A percentile compares a stretch with the other conserved stretches of the same genome.
Evolutionary conservation across 495 filamentous ascomycete genomes (phyloP).

Genomic region (Bombardia bombarda): DNA sequence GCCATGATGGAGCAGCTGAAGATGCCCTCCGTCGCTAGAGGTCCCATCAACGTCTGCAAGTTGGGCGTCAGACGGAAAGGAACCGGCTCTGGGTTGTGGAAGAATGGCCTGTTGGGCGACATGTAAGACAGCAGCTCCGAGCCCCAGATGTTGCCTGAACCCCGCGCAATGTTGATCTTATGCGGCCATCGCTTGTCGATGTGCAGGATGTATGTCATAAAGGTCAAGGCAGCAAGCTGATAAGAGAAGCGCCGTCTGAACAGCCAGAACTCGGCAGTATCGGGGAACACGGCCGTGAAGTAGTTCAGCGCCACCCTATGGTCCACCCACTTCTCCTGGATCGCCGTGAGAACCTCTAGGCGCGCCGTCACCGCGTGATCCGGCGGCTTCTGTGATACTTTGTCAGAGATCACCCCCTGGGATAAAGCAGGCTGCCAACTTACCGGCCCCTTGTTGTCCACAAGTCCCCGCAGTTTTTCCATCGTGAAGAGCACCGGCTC

Average conservation of each 20-base stretch:
- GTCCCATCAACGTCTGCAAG: constrained; percentile 90
- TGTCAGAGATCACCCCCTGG: constrained; percentile 6
- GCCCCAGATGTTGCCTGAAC: constrained; percentile 90
- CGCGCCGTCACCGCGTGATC: constrained; percentile 63
- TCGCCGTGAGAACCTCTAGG: constrained; percentile 80
- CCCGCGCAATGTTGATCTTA: constrained; percentile 86
- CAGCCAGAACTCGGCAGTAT: constrained; percentile 91
- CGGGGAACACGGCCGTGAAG: constrained; percentile 82
- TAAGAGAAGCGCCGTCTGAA: constrained; percentile 95
- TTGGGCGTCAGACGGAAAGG: constrained; percentile 97
- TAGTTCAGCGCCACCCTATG: constrained; percentile 74
- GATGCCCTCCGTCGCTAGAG: constrained; percentile 89
- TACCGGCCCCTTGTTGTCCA: constrained; percentile 59
- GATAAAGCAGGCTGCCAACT: constrained; percentile 13
- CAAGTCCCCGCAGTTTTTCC: constrained; percentile 74
- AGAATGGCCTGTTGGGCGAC: constrained; percentile 70
- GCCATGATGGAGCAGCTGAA: constrained; percentile 90
- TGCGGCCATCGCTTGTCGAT: constrained; percentile 91
- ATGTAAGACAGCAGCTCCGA: constrained; percentile 84
- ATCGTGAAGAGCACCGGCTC: constrained; percentile 92
- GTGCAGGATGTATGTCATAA: constrained; percentile 97
- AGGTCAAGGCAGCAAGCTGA: constrained; percentile 91
- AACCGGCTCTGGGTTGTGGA: constrained; percentile 90
- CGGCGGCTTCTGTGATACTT: constrained; percentile 42
- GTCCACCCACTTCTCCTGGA: constrained; percentile 86